Conservation (phyloP, 495 filamentous ascomycete species). For the Gamarada debralockiae region DNA sequence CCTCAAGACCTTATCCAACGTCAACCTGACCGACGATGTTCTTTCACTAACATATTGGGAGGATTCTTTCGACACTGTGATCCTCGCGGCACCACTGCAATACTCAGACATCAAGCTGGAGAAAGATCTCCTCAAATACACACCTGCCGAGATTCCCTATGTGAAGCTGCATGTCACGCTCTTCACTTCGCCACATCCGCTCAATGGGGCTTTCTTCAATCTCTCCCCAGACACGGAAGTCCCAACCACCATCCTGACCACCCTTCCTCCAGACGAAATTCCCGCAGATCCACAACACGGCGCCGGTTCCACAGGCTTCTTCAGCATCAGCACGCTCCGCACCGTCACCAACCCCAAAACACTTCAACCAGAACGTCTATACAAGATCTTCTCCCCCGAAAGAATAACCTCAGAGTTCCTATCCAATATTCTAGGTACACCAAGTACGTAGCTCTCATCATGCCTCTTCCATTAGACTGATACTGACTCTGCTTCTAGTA, state of each 20-base stretch:
- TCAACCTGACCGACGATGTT: background rate
- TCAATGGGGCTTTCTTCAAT: conserved; percentile 68
- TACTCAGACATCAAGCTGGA: conserved; percentile 58
- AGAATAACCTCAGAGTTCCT: conserved; percentile 62
- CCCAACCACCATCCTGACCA: conserved; percentile 79
- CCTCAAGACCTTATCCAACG: conserved; percentile 33
- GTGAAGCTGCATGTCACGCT: conserved; percentile 83
- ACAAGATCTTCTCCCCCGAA: conserved; percentile 91
- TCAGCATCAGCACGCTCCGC: conserved; percentile 76
- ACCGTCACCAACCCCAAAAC: conserved; percentile 54
- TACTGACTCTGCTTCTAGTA: conserved; percentile 27
- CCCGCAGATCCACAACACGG: conserved; percentile 46
- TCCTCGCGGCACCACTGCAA: conserved; percentile 76
- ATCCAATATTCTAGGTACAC: conserved; percentile 24
- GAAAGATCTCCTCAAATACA: conserved; percentile 38
- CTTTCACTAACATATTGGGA: too few relatives aligned
- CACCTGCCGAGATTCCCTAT: conserved; percentile 75
- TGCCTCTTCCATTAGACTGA: background rate
- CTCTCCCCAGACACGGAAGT: conserved; percentile 45
- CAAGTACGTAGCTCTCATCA: conserved; percentile 7
- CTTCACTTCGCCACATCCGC: conserved; percentile 68
- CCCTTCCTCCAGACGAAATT: conserved; percentile 53
- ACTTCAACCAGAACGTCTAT: conserved; percentile 66
- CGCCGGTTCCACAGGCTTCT: conserved; percentile 73
- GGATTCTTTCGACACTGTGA: conserved; percentile 66